These are phyloP conservation scores for Vinca minor DNA, from an alignment of 257 asterid species.

Conservation along the genomic window DNA sequence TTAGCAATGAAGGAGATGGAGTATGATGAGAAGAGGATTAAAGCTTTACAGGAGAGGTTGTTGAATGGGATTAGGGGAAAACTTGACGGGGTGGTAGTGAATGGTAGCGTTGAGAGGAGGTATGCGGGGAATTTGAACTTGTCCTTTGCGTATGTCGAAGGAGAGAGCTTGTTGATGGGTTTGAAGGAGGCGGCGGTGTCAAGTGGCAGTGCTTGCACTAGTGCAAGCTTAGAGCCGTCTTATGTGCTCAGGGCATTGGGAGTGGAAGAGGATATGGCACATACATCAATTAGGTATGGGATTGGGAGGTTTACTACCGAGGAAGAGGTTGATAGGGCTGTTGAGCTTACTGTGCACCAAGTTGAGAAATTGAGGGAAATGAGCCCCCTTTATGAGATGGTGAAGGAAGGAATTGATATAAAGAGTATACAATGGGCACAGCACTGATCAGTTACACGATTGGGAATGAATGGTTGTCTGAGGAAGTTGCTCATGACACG, in stretches of 20 bases:
- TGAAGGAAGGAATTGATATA: slow-evolving; percentile 82
- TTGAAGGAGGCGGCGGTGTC: slow-evolving; percentile 96
- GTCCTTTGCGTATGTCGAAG: slow-evolving; percentile 92
- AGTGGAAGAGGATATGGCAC: slow-evolving; percentile 98
- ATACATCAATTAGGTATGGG: slow-evolving; percentile 91
- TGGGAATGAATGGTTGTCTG: not conserved
- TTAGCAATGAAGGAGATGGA: slow-evolving; percentile 90
- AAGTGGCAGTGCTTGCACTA: slow-evolving; percentile 96
- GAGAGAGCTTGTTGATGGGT: slow-evolving; percentile 98
- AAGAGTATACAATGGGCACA: slow-evolving; percentile 90
- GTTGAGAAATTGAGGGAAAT: slow-evolving; percentile 92
- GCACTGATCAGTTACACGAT: slow-evolving; percentile 29
- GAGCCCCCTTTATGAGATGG: slow-evolving; percentile 98
- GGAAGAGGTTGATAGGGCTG: slow-evolving; percentile 78
- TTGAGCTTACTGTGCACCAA: slow-evolving; percentile 79
- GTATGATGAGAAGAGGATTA: slow-evolving; percentile 69
- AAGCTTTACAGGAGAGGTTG: slow-evolving; percentile 49
- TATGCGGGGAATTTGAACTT: slow-evolving; percentile 84
- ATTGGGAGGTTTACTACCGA: slow-evolving; percentile 95
- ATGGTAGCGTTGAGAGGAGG: slow-evolving; percentile 82
- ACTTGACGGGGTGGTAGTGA: slow-evolving; percentile 77
- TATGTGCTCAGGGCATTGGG: slow-evolving; percentile 96
- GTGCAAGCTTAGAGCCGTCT: slow-evolving; percentile 96
- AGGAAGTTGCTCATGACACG: too few relatives aligned
- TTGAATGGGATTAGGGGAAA: slow-evolving; percentile 59